Percentiles rank a stretch among this genome's conserved stretches.
Conservation (phyloP, 495 filamentous ascomycete genomes). For the Darksidea phi region DNA sequence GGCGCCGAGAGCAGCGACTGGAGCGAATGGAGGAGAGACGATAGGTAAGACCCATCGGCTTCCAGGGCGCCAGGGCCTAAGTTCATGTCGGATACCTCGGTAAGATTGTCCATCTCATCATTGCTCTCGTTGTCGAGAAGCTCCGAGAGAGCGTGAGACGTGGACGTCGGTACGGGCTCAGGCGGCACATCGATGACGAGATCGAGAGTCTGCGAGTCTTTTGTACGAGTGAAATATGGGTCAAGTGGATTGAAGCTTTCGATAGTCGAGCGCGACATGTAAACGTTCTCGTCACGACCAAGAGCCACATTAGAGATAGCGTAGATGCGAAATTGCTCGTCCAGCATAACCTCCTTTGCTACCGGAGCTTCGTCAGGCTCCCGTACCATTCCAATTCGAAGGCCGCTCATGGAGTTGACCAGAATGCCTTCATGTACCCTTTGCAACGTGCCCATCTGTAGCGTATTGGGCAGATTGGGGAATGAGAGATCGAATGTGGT, state of each 20-base stretch:
- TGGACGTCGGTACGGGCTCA: slow-evolving; percentile 1
- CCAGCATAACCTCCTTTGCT: slow-evolving; percentile 10
- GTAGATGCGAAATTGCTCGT: slow-evolving; percentile 41
- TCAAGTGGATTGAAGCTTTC: slow-evolving; percentile 70
- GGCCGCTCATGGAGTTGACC: slow-evolving; percentile 72
- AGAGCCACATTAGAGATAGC: slow-evolving; percentile 77
- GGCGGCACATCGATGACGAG: slow-evolving; percentile 60
- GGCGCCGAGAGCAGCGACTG: slow-evolving; percentile 35
- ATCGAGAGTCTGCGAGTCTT: slow-evolving; percentile 70
- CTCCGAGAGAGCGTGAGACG: slow-evolving; percentile 13
- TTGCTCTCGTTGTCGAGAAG: slow-evolving; percentile 7
- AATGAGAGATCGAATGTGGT: slow-evolving; percentile 79
- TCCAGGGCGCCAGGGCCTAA: slow-evolving; percentile 10
- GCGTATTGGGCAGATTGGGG: slow-evolving; percentile 61
- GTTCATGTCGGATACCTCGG: slow-evolving; percentile 23
- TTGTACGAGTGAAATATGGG: slow-evolving; percentile 76
- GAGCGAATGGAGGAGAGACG: slow-evolving; percentile 27
- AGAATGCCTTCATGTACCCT: slow-evolving; percentile 64
- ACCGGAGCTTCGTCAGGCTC: slow-evolving; percentile 45
- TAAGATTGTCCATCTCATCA: slow-evolving; percentile 12
- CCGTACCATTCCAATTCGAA: slow-evolving; percentile 76
- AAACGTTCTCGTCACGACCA: slow-evolving; percentile 86
- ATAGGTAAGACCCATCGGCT: slow-evolving; percentile 41
- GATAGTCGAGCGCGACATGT: slow-evolving; percentile 72
- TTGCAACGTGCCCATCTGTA: slow-evolving; percentile 46